Conservation (phyloP, 768 basidiomycete species). For the Mycena chlorophos region DNA sequence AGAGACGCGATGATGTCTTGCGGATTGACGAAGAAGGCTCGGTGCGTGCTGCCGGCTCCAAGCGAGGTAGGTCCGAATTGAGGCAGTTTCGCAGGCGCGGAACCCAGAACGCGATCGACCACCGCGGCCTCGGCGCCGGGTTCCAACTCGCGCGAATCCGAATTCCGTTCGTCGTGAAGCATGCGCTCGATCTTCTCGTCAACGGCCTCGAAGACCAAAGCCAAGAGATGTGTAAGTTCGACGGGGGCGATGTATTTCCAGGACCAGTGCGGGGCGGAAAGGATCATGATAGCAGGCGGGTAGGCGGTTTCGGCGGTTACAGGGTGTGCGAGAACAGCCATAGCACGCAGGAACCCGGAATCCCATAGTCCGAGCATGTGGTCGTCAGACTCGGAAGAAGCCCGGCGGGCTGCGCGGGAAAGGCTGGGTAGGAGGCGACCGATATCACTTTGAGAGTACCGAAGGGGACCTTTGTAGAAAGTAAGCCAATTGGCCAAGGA, state of each 20-base stretch:
- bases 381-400: background rate
- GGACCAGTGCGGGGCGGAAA: conserved; percentile 8
- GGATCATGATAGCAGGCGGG: conserved; percentile 6
- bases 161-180: background rate
- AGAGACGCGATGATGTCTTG: background rate
- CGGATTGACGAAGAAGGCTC: background rate
- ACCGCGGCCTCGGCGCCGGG: no score
- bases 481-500: no score
- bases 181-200: background rate
- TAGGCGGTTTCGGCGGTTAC: background rate
- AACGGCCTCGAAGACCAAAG: conserved; percentile 7
- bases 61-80: background rate
- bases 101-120: background rate
- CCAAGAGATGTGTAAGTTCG: conserved; percentile 4
- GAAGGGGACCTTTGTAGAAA: no score
- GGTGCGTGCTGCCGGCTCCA: background rate
- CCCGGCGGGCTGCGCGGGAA: conserved; percentile 6
- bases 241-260: conserved; percentile 15
- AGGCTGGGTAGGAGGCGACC: conserved; percentile 11
- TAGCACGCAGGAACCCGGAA: conserved; percentile 12
- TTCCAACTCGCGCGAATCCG: background rate
- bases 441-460: conserved; percentile 17
- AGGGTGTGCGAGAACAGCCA: conserved; percentile 4
- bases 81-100: background rate
- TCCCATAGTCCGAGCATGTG: conserved; percentile 5